A percentile compares a stretch with the other conserved stretches of the same genome.
These are phyloP conservation scores for Carex scoparia DNA, from an alignment of 176 grass and related monocot genomes.

Conservation along the genomic window DNA sequence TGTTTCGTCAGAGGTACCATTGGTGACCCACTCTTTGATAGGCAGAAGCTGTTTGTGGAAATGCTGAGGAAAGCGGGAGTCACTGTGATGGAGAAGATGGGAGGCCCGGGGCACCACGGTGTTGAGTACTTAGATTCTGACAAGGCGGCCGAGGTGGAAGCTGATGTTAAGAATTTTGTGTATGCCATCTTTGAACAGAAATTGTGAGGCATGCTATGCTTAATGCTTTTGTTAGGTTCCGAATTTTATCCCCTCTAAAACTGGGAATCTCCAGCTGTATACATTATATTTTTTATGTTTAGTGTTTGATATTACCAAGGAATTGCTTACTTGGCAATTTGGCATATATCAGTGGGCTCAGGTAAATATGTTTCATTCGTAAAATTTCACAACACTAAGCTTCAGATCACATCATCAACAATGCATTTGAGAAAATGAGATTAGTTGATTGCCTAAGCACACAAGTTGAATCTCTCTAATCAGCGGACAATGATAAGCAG, in stretches of 20 bases:
- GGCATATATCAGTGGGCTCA: too few species aligned
- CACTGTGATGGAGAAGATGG: constrained; percentile 36
- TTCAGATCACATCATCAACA: background rate
- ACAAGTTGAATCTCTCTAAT: background rate
- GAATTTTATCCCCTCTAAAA: too few species aligned
- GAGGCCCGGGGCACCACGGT: constrained; percentile 58
- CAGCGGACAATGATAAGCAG: background rate
- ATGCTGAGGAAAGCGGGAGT: constrained; percentile 51
- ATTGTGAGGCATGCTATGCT: constrained; percentile 2
- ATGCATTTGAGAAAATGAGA: background rate
- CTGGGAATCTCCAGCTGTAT: too few species aligned
- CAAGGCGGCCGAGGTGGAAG: constrained; percentile 44
- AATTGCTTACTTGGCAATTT: too few species aligned
- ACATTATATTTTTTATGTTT: too few species aligned
- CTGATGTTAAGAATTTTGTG: constrained; percentile 56
- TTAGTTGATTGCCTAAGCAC: background rate
- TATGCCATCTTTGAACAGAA: constrained; percentile 14
- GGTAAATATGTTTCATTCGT: too few species aligned
- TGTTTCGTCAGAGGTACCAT: constrained; percentile 59
- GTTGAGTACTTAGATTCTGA: constrained; percentile 56
- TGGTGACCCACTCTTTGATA: constrained; percentile 61
- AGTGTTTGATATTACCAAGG: too few species aligned
- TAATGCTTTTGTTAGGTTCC: background rate
- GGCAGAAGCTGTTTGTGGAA: constrained; percentile 49
- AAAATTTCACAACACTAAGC: background rate